Conservation (phyloP, 352 stramenopile species). For the Phytophthora crassamura region DNA sequence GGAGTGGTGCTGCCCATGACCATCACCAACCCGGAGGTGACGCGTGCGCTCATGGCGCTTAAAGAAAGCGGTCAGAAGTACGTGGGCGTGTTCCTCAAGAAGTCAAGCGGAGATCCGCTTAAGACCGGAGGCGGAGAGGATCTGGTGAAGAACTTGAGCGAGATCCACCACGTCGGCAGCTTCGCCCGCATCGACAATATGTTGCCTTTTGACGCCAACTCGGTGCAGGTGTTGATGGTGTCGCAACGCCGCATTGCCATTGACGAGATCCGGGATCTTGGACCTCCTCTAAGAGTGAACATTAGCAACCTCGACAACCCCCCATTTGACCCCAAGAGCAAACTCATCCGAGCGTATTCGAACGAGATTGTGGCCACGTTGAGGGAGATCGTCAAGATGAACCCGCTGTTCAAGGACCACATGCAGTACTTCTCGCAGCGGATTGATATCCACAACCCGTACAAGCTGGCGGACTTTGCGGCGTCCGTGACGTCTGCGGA, state of each 20-base stretch:
- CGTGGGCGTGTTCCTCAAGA: constrained; percentile 95
- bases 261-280: constrained; percentile 72
- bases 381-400: constrained; percentile 97
- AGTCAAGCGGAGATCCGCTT: constrained; percentile 48
- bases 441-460: constrained; percentile 96
- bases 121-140: constrained; percentile 70
- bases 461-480: constrained; percentile 98
- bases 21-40: constrained; percentile 86
- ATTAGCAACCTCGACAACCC: constrained; percentile 82
- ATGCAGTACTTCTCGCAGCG: constrained; percentile 97
- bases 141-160: constrained; percentile 91
- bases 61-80: constrained; percentile 91
- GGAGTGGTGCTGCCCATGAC: constrained; percentile 87
- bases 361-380: constrained; percentile 98
- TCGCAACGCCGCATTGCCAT: constrained; percentile 90
- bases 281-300: constrained; percentile 64
- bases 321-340: constrained; percentile 71
- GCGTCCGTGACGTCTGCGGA: constrained; percentile 95
- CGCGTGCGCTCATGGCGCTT: constrained; percentile 89
- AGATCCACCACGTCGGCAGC: constrained; percentile 96
- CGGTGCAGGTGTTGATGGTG: constrained; percentile 86
- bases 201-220: constrained; percentile 77
- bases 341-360: constrained; percentile 95
- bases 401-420: constrained; percentile 98
- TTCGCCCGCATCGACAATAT: constrained; percentile 97